Evolutionary conservation across 2,329 filamentous ascomycete species (phyloP).

Genomic region (Mycosphaerella sp.): DNA sequence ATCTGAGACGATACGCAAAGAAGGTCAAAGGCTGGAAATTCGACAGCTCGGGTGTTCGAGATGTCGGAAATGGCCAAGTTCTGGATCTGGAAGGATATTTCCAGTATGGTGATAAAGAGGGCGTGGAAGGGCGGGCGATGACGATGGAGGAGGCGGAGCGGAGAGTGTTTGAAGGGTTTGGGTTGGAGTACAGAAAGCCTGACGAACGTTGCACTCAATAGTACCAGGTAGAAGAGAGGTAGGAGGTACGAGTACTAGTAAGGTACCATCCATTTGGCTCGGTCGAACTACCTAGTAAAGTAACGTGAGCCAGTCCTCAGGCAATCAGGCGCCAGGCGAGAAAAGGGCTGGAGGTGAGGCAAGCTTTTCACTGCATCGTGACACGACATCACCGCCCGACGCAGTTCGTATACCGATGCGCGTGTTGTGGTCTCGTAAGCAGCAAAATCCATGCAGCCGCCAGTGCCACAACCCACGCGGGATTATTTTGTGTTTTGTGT

Average conservation of each 20-base stretch:
- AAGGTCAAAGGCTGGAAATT: constrained; percentile 70
- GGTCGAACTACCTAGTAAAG: too few relatives aligned
- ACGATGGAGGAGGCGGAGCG: constrained; percentile 67
- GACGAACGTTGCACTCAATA: constrained; percentile 42
- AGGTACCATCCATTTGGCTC: not conserved
- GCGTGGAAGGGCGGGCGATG: constrained; percentile 36
- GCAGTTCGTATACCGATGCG: too few relatives aligned
- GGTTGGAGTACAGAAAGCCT: constrained; percentile 46
- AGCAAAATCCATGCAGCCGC: too few relatives aligned
- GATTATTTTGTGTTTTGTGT: too few relatives aligned
- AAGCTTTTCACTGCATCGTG: too few relatives aligned
- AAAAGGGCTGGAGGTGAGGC: too few relatives aligned
- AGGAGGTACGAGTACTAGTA: not conserved
- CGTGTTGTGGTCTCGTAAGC: too few relatives aligned
- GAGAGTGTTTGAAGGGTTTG: constrained; percentile 71
- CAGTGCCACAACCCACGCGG: too few relatives aligned
- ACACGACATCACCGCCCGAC: too few relatives aligned
- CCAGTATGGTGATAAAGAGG: constrained; percentile 55
- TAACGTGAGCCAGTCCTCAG: too few relatives aligned
- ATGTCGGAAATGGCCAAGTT: constrained; percentile 60
- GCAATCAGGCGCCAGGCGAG: too few relatives aligned
- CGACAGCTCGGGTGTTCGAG: constrained; percentile 79
- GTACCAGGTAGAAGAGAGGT: not conserved
- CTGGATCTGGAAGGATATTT: constrained; percentile 71
- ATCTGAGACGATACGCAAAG: constrained; percentile 74